phyloP scores from a whole-genome alignment of 495 filamentous ascomycete genomes.

The Penicillium steckii region DNA sequence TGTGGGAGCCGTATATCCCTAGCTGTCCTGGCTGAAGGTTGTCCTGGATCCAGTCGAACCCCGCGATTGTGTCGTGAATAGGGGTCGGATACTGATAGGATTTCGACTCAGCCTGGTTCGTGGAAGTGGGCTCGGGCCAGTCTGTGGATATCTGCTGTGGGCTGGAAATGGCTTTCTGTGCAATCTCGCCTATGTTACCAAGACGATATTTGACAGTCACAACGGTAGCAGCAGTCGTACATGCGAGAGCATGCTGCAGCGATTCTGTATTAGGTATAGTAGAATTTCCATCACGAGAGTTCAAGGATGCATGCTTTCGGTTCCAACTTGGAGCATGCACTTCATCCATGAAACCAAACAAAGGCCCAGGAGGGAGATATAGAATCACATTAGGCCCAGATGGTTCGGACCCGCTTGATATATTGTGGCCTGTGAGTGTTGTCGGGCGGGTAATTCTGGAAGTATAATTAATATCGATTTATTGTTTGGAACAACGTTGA shows the following conservation, averaged over 20 bases:
- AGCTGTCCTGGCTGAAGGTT: conserved; percentile 33
- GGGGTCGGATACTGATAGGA: conserved; percentile 38
- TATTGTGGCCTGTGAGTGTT: not conserved
- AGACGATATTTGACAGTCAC: conserved; percentile 45
- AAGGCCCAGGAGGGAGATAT: conserved; percentile 38
- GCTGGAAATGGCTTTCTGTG: not conserved
- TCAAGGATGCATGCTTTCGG: not conserved
- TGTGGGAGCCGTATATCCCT: conserved; percentile 50
- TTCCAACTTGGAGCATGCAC: not conserved
- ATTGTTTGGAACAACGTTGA: not conserved
- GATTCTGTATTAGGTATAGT: not conserved
- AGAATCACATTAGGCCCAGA: conserved; percentile 33
- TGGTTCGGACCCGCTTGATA: not conserved
- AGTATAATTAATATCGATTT: not conserved
- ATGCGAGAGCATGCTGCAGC: conserved; percentile 28
- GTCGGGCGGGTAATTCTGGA: conserved; percentile 29
- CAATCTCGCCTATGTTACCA: conserved; percentile 41
- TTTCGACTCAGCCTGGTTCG: not conserved
- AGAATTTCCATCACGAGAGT: not conserved
- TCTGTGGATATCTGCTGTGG: not conserved
- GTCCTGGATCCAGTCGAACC: conserved; percentile 39
- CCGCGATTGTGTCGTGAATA: conserved; percentile 41
- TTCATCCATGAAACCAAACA: conserved; percentile 16
- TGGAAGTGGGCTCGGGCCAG: not conserved
- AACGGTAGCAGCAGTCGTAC: conserved; percentile 30